Evolutionary conservation across 1,139 yeast species (phyloP).

Genomic region (Spencermartinsiella ligniputridi): DNA sequence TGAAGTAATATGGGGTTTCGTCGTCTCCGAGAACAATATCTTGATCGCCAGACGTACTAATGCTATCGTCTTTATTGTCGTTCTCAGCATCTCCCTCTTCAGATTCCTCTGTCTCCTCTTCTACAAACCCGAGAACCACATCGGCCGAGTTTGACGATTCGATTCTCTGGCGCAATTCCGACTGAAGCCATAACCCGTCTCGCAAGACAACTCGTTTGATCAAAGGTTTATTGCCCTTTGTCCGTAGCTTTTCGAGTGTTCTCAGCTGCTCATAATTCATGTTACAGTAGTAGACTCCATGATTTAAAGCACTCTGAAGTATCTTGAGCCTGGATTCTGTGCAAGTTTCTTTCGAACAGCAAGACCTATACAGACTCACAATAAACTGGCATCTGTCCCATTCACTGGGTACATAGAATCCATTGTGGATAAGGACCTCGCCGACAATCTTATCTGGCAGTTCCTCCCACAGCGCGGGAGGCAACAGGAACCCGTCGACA

Average conservation of each 20-base stretch:
- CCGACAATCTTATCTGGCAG: slow-evolving; percentile 42
- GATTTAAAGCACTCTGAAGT: slow-evolving; percentile 30
- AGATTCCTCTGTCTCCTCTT: slow-evolving; percentile 12
- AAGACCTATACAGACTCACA: slow-evolving; percentile 21
- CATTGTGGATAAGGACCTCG: slow-evolving; percentile 44
- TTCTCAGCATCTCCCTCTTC: slow-evolving; percentile 17
- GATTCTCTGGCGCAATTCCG: slow-evolving; percentile 38
- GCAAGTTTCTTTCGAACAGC: not conserved
- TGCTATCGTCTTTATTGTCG: slow-evolving; percentile 9
- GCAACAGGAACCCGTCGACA: slow-evolving; percentile 45
- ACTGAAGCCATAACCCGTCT: slow-evolving; percentile 46
- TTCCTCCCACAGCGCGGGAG: slow-evolving; percentile 42
- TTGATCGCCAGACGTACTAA: not conserved
- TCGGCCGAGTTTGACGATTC: slow-evolving; percentile 20
- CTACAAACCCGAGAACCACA: slow-evolving; percentile 15
- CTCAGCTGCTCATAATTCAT: slow-evolving; percentile 44
- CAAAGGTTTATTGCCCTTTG: slow-evolving; percentile 34
- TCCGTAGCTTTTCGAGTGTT: slow-evolving; percentile 38
- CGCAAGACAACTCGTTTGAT: slow-evolving; percentile 38
- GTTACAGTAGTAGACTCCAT: slow-evolving; percentile 44
- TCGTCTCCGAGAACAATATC: not conserved
- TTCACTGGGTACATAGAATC: slow-evolving; percentile 49
- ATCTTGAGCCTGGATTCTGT: slow-evolving; percentile 3
- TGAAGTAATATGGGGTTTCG: not conserved
- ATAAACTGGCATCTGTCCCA: slow-evolving; percentile 49